phyloP scores from a whole-genome alignment of 768 basidiomycete species.

The Boletales sp. region DNA sequence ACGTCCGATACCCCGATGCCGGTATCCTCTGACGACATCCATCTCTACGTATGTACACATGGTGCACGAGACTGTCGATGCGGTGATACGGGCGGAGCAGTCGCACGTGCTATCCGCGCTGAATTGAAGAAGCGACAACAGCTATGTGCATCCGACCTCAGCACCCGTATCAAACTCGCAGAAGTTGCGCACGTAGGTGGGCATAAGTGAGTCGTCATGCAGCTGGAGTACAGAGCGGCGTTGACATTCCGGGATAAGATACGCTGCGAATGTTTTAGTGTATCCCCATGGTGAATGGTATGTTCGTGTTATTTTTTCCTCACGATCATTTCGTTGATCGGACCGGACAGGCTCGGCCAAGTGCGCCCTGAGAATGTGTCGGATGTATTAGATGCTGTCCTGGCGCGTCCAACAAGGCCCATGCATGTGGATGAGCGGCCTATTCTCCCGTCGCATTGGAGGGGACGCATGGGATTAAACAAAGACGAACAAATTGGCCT shows the following conservation, averaged over 20 bases:
- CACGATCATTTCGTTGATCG: not conserved
- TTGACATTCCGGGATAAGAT: conserved; percentile 33
- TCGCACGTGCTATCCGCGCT: conserved; percentile 50
- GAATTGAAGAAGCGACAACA: conserved; percentile 45
- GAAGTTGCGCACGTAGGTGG: conserved; percentile 81
- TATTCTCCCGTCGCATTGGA: conserved; percentile 52
- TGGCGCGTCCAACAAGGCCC: conserved; percentile 30
- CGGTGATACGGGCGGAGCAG: conserved; percentile 56
- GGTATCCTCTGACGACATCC: conserved; percentile 23
- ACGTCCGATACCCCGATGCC: conserved; percentile 11
- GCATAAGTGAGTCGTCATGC: conserved; percentile 57
- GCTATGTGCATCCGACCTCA: conserved; percentile 21
- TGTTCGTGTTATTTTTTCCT: conserved; percentile 14
- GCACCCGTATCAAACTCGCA: conserved; percentile 44
- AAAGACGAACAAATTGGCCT: conserved; percentile 55
- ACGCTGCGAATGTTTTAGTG: conserved; percentile 65
- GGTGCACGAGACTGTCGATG: conserved; percentile 77
- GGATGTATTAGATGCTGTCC: conserved; percentile 44
- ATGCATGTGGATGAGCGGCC: conserved; percentile 32
- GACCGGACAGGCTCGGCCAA: conserved; percentile 54
- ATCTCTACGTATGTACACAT: conserved; percentile 77
- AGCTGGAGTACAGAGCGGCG: not conserved
- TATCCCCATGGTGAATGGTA: conserved; percentile 76
- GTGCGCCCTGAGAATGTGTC: conserved; percentile 58
- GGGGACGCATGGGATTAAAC: conserved; percentile 66